Percentiles rank a stretch among this genome's conserved stretches.
These are phyloP conservation scores for Clarireedia hainanense DNA, from an alignment of 2,329 filamentous ascomycete species.

Conservation along the genomic window DNA sequence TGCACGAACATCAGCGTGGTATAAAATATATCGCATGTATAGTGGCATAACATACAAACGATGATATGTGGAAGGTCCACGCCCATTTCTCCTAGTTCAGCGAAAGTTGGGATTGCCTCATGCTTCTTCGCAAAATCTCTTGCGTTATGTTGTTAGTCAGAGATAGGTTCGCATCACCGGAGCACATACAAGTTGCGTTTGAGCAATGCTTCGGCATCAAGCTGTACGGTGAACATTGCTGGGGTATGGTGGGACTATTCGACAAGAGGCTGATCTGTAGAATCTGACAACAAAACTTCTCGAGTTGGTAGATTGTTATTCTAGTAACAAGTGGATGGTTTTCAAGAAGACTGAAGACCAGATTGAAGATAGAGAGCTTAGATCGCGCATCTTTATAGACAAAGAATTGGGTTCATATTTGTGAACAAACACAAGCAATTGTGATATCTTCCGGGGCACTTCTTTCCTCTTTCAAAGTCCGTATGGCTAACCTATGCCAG, in stretches of 20 bases:
- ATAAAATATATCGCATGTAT: no score
- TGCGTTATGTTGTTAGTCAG: neutral
- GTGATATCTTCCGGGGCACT: neutral
- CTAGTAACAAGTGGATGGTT: neutral
- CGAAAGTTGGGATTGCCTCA: slow-evolving; percentile 8
- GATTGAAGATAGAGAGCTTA: neutral
- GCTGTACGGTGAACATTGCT: neutral
- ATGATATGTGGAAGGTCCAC: neutral
- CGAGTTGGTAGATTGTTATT: neutral
- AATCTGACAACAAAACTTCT: no score
- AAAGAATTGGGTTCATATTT: neutral
- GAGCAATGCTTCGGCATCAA: neutral
- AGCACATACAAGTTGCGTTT: neutral
- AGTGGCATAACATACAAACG: slow-evolving; percentile 1
- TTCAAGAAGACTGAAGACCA: neutral
- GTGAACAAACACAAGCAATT: neutral
- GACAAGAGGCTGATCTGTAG: no score
- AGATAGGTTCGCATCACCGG: no score
- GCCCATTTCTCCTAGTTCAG: slow-evolving; percentile 3
- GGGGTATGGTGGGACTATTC: neutral
- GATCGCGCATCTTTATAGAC: neutral
- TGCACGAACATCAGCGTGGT: neutral
- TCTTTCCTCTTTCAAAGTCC: neutral
- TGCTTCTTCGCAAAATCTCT: slow-evolving; percentile 5
- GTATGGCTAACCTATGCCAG: neutral